Evolutionary conservation across 805 yeast genomes (phyloP), one percentile per base, ranked within the genome.

Genomic region (Spathaspora passalidarum): DNA sequence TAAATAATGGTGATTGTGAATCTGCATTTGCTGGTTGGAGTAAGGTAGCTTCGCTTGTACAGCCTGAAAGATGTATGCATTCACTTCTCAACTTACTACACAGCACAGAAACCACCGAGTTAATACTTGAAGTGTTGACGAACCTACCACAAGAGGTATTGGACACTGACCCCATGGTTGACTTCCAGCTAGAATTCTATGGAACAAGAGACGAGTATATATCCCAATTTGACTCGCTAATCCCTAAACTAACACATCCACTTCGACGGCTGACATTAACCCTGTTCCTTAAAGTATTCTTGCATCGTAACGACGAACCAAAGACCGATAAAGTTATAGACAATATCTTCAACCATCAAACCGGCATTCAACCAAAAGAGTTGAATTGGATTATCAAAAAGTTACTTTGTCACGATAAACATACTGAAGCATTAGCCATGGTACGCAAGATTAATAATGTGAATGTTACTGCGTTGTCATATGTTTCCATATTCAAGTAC

Each of bases 231-330:
- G 56, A 58, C n/a, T 25, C 19, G 11, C 52, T 65, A 19, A 48
- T 63, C 5, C 52, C 55, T 23, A 41, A 47, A 25, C 49, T 68
- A 14, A 47, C 42, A n/a, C 57, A 67, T 4, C 73, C 72, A 6
- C 49, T 69, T n/a, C 50, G 55, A 22, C 50, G 73, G 19, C 60
- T 59, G 54, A 59, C 71, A 2, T 49, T 70, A 5, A 60, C 71
- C 4, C 61, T 60, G 49, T 52, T 72, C 23, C 63, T 70, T 40
- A 50, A 55, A 16, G 53, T 63, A 5, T 68, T 69, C 40, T 45
- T 66, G 32, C 21, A 34, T 11, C 64, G 59, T 43, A 56, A 59
- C 37, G 58, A 61, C 38, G 65, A 59, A 26, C 49, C 44, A 2
- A 67, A 62, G 4, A 61, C 72, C 0, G 65, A 65, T 35, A 57